phyloP scores from a whole-genome alignment of 768 basidiomycete genomes.

The Chalciporus pseudorubinellus region DNA sequence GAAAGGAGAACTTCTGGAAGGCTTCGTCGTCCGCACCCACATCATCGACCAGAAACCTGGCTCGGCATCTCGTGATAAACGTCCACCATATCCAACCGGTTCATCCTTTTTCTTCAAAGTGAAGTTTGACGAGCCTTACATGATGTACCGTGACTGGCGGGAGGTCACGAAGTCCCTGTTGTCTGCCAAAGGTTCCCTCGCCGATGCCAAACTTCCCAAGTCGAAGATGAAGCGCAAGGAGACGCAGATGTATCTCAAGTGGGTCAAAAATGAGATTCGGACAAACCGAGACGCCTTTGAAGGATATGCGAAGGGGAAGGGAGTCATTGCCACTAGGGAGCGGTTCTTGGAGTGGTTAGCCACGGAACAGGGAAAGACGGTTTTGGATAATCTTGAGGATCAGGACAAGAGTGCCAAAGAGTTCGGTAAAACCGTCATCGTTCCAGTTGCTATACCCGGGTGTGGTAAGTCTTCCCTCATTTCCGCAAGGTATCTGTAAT shows the following conservation, averaged over 20 bases:
- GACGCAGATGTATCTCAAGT: conserved; percentile 74
- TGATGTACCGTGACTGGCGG: conserved; percentile 98
- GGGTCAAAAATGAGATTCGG: conserved; percentile 79
- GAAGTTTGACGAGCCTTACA: conserved; percentile 98
- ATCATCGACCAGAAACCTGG: conserved; percentile 45
- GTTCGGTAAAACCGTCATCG: conserved; percentile 75
- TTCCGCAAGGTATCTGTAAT: neutral
- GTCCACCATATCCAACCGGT: conserved; percentile 70
- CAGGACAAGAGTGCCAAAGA: conserved; percentile 18
- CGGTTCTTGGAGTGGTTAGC: conserved; percentile 70
- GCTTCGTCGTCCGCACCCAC: conserved; percentile 87
- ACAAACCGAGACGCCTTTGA: conserved; percentile 57
- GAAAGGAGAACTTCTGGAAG: conserved; percentile 84
- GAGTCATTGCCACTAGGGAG: conserved; percentile 83
- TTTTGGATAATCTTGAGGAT: conserved; percentile 28
- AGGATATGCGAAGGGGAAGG: conserved; percentile 65
- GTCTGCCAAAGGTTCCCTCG: conserved; percentile 32
- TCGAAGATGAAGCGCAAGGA: conserved; percentile 73
- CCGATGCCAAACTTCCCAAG: conserved; percentile 47
- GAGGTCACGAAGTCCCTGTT: conserved; percentile 86
- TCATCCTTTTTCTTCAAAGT: conserved; percentile 98
- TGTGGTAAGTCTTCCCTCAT: conserved; percentile 58
- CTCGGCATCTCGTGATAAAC: conserved; percentile 25
- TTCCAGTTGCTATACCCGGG: conserved; percentile 91
- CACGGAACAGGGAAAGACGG: conserved; percentile 43